Base-by-base conservation (phyloP, 2,329 filamentous ascomycete genomes). In the Aspergillus japonicus region DNA sequence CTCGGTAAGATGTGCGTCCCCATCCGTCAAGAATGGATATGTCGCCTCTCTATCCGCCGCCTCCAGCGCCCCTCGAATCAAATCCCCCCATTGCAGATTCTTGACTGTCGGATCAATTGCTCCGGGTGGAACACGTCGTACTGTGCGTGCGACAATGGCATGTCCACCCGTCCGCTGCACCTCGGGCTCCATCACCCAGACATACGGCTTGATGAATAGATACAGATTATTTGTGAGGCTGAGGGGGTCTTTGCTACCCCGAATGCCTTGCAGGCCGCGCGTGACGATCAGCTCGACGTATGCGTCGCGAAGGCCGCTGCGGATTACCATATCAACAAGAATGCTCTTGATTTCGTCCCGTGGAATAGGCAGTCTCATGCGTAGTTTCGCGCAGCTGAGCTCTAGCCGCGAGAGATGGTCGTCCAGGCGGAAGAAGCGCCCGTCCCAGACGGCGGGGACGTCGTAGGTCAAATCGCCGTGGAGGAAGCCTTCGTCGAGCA, bases 221-320 rank as follows among this genome's bases (percentile, higher is more conserved):
- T 83, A 83, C 1, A 83, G 68, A 21, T 71, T 78, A 53, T 78
- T 77, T 1, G 66, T 50, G 5, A 78, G 50, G 2, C 78, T 75
- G 2, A 73, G 71, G 0, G 73, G 68, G 1, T 68, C 64, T 1
- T 67, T 54, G 0, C 73, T 78, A 0, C 26, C 26, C 26, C 81
- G 71, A 0, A 82, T 77, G n/a, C 76, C 72, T 14, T 68, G 73
- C 0, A 82, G 57, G 0, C 81, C 81, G 1, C 82, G 77, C 0
- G 82, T 83, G 42, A 83, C 79, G 24, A 83, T 82, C 0, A 83
- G 53, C 61, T 82, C 77, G 31, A 83, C 79, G 54, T 80, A 83
- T 0, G 79, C 81, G 61, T 84, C 82, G 0, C 71, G 67, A 31
- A 83, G 82, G 0, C 76, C 80, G 44, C 75, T 80, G 64, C 77